Evolutionary conservation across 2,329 filamentous ascomycete genomes (phyloP), one percentile per base, ranked within the genome.

Genomic region (Coniochaeta sp.): DNA sequence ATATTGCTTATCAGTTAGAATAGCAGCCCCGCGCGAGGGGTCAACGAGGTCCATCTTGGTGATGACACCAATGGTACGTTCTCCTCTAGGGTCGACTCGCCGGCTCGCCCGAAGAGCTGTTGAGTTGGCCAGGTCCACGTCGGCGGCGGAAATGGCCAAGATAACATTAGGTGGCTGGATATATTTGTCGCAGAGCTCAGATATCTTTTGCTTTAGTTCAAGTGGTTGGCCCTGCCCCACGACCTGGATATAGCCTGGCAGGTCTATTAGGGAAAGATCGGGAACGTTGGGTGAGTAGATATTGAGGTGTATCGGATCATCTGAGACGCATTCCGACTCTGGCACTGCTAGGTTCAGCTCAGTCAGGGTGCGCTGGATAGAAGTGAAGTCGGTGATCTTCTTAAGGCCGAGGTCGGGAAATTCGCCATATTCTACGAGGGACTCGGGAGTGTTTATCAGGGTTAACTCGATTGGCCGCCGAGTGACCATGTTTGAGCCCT

Each of bases 31-130:
- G 61, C 93, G 86, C 8, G 80, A 78, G 3, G 95, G 83, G 66
- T 98, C 93, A 8, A 99, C 93, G 24, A 99, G 81, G 69, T 99
- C 95, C 93, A 99, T 97, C 77, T 99, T 99, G 3, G 95, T 99
- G 47, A 99, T 88, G n/a, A 99, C 95, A 52, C 95, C 95, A 70
- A 99, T 99, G 0, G 95, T 99, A 63, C 95, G 84, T 76, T 99
- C 95, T 59, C 95, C 95, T 62, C 95, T 83, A 1, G 95, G 95
- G 69, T 99, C 95, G 31, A 98, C 93, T 66, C 93, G 85, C 64
- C 95, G 85, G 66, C 93, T 96, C 19, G 95, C 92, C 67, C 93
- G 83, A 26, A 99, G 76, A 6, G 95, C 93, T 7, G 95, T 95
- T 1, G 95, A 99, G 73, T 99, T 99, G 24, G 95, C 95, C 61